Base-by-base conservation (phyloP, 768 basidiomycete species). In the Dictyophora rubrovolvata region DNA sequence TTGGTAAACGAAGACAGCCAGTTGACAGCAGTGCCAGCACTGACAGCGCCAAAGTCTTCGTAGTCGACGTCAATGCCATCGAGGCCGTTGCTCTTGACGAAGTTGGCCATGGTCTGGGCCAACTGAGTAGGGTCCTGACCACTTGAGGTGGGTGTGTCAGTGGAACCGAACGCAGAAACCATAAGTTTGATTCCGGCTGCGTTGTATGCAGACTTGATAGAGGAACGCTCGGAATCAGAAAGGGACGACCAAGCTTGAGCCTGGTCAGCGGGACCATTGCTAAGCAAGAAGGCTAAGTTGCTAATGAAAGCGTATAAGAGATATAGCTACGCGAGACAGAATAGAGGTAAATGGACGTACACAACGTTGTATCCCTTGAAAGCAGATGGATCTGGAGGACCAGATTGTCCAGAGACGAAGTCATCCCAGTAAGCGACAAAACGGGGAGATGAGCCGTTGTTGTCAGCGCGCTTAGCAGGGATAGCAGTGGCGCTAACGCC, bases 91-190 rank as follows among this genome's bases (percentile, higher is more conserved):
- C 65, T 42, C 47, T 67, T 67, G 28, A 75, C 73, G 63, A 64
- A 75, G 23, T 61, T 60, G 16, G 73, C 74, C 48, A 75, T 65
- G 4, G 65, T 63, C 49, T 67, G 64, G 1, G 74, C 74, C 11
- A 66, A 67, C 21, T 51, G 53, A 10, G 65, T 66, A 1, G 73
- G 69, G 60, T 75, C 73, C 34, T 60, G 63, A 10, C 69, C 69
- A 37, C 61, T 63, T 11, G 70, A 65, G 20, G 71, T 70, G 11
- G 73, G 73, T 9, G 66, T n/a, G 16, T 61, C 60, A 18, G 61
- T 62, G 33, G 58, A 56, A 23, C 64, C 65, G 55, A 66, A 66
- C 14, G 64, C 64, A 48, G 60, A 61, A 46, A 65, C 64, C 34
- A 66, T 51, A 47, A 66, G 34, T 58, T 61, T 65, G 55, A 66